phyloP scores from a whole-genome alignment of 257 asterid species.

The Linaria vulgaris region DNA sequence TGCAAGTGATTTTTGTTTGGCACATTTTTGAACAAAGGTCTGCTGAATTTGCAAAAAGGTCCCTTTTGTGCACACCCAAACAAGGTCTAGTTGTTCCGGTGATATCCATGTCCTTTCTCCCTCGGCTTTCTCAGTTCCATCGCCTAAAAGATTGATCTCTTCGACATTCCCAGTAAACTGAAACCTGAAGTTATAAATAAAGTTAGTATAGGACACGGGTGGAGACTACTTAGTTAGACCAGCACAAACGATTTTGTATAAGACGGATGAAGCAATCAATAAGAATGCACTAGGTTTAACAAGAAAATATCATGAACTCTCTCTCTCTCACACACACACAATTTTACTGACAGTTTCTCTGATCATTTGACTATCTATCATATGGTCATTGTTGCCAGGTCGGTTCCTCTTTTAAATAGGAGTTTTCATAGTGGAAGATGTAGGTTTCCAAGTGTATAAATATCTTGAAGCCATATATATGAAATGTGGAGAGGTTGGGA shows the following conservation, averaged over 20 bases:
- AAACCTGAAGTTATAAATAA: constrained; percentile 47
- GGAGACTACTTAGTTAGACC: constrained; percentile 15
- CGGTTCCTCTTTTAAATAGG: too few species aligned
- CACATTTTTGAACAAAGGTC: constrained; percentile 51
- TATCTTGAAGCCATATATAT: background rate
- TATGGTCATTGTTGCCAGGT: too few species aligned
- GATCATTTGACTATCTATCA: too few species aligned
- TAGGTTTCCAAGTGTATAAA: background rate
- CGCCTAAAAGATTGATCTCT: constrained; percentile 90
- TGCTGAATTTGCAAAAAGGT: constrained; percentile 45
- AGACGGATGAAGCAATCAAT: too few species aligned
- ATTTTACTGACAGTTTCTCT: too few species aligned
- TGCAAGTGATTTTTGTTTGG: constrained; percentile 35
- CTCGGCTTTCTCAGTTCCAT: constrained; percentile 92
- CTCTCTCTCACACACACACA: too few species aligned
- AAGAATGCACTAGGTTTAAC: too few species aligned
- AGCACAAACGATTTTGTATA: constrained; percentile 10
- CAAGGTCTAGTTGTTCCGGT: constrained; percentile 66
- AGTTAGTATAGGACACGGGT: constrained; percentile 1
- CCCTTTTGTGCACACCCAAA: constrained; percentile 47
- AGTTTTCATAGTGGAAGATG: background rate
- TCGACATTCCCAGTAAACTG: constrained; percentile 82
- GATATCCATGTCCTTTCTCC: constrained; percentile 96
- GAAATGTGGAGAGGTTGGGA: background rate
- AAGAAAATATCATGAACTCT: too few species aligned